Evolutionary conservation across 2,329 filamentous ascomycete genomes (phyloP).

Genomic region (Piedraia hortae): DNA sequence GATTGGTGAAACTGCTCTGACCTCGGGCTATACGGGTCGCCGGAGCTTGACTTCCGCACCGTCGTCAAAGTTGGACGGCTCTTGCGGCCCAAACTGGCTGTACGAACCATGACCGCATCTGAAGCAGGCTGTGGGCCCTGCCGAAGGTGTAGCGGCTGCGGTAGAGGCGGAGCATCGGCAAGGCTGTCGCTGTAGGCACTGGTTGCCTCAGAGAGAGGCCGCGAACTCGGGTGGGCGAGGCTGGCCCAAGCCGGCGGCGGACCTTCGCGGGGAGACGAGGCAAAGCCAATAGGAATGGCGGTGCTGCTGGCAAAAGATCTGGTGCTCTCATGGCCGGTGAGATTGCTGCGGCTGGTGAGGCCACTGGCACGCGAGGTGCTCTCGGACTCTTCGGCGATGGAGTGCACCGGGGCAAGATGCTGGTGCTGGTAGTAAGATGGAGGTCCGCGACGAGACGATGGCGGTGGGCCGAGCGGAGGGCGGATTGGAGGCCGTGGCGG

Average conservation of each 20-base stretch:
- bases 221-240: too few species aligned
- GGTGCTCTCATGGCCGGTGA: slow-evolving; percentile 6
- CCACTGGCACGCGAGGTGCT: slow-evolving; percentile 12
- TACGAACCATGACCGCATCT: slow-evolving; percentile 14
- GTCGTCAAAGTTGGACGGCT: slow-evolving; percentile 21
- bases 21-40: too few species aligned
- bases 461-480: slow-evolving; percentile 20
- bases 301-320: slow-evolving; percentile 22
- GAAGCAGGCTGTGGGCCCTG: slow-evolving; percentile 2
- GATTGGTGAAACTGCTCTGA: too few species aligned
- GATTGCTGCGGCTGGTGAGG: slow-evolving; percentile 6
- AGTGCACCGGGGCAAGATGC: slow-evolving; percentile 21
- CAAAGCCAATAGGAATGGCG: slow-evolving; percentile 18
- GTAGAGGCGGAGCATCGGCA: slow-evolving; percentile 1
- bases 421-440: slow-evolving; percentile 20
- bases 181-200: slow-evolving; percentile 1
- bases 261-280: slow-evolving; percentile 17
- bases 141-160: too few species aligned
- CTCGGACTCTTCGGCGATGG: slow-evolving; percentile 22
- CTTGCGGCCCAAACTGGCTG: slow-evolving; percentile 21
- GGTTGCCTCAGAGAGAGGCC: slow-evolving; percentile 1
- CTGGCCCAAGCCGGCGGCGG: too few species aligned
- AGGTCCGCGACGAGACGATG: slow-evolving; percentile 20
- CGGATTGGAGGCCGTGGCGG: slow-evolving; percentile 4
- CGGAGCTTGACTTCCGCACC: slow-evolving; percentile 9